These are phyloP conservation scores for Starmerella sirachaensis DNA, from an alignment of 805 yeast genomes.

Conservation along the genomic window DNA sequence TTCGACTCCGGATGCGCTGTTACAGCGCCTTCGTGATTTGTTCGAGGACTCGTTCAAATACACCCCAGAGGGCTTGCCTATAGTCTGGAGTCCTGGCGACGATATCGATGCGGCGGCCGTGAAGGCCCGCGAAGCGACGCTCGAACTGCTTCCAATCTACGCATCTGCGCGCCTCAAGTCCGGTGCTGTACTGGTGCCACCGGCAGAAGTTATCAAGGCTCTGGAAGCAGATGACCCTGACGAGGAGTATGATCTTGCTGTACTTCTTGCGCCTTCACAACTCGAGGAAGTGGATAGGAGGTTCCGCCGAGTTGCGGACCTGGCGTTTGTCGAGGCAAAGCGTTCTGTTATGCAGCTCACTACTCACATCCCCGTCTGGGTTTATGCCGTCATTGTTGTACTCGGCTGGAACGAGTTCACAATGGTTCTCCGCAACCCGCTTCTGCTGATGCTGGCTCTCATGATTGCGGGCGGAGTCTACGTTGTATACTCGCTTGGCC, in stretches of 20 bases:
- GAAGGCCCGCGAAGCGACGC: slow-evolving; percentile 47
- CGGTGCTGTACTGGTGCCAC: slow-evolving; percentile 31
- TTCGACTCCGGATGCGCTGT: slow-evolving; percentile 53
- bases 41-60: slow-evolving; percentile 78
- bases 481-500: slow-evolving; percentile 54
- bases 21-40: slow-evolving; percentile 55
- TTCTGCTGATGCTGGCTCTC: slow-evolving; percentile 50
- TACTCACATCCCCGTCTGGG: slow-evolving; percentile 72
- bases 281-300: slow-evolving; percentile 44
- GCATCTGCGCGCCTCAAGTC: slow-evolving; percentile 38
- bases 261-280: slow-evolving; percentile 45
- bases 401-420: slow-evolving; percentile 94
- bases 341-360: slow-evolving; percentile 68
- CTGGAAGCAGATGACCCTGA: slow-evolving; percentile 26
- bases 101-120: slow-evolving; percentile 61
- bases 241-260: slow-evolving; percentile 31
- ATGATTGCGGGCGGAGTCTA: slow-evolving; percentile 49
- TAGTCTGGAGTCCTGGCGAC: slow-evolving; percentile 59
- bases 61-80: slow-evolving; percentile 71
- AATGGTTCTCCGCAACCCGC: slow-evolving; percentile 75
- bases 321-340: slow-evolving; percentile 74
- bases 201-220: slow-evolving; percentile 48
- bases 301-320: slow-evolving; percentile 65
- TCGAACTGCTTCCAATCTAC: slow-evolving; percentile 46
- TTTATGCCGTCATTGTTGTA: slow-evolving; percentile 57